A percentile compares a stretch with the other conserved stretches of the same genome.
These are phyloP conservation scores for Parietichytrium sp. DNA, from an alignment of 108 stramenopile genomes.

Conservation along the genomic window DNA sequence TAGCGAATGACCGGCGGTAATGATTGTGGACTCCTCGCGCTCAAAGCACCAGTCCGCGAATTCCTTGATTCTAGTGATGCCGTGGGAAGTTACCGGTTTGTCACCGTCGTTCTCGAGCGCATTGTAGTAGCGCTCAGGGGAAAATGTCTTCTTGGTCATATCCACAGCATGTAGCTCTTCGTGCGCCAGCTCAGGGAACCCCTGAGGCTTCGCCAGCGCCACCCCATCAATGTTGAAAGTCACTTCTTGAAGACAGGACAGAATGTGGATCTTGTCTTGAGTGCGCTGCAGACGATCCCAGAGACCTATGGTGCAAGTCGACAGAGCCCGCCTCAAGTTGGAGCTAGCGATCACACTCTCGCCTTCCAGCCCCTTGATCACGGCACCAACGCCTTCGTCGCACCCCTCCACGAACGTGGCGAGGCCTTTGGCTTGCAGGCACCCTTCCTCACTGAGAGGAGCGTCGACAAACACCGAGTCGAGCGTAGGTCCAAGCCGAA, in stretches of 20 bases:
- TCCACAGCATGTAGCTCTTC: background rate
- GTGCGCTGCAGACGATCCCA: slow-evolving; percentile 43
- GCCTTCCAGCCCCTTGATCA: slow-evolving; percentile 1
- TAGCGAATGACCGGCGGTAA: slow-evolving; percentile 43
- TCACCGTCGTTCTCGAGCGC: slow-evolving; percentile 41
- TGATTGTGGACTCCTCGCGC: slow-evolving; percentile 45
- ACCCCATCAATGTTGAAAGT: slow-evolving; percentile 41
- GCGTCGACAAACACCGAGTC: slow-evolving; percentile 46
- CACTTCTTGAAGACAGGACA: slow-evolving; percentile 46
- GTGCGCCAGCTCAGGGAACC: slow-evolving; percentile 42
- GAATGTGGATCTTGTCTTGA: slow-evolving; percentile 38
- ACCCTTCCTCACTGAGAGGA: slow-evolving; percentile 44
- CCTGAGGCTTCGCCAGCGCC: slow-evolving; percentile 35
- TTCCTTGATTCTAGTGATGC: slow-evolving; percentile 43
- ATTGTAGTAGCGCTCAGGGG: slow-evolving; percentile 19
- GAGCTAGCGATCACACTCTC: slow-evolving; percentile 31
- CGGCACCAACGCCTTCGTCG: background rate
- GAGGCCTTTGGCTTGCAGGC: slow-evolving; percentile 39
- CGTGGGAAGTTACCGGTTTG: slow-evolving; percentile 34
- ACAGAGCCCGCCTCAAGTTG: slow-evolving; percentile 43
- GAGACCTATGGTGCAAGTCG: slow-evolving; percentile 40
- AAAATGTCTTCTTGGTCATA: background rate
- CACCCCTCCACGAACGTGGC: slow-evolving; percentile 41
- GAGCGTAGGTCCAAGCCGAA: background rate
- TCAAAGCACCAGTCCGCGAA: slow-evolving; percentile 43